These are phyloP conservation scores for Diospyros lotus DNA, from an alignment of 148 eudicot genomes.

Conservation along the genomic window DNA sequence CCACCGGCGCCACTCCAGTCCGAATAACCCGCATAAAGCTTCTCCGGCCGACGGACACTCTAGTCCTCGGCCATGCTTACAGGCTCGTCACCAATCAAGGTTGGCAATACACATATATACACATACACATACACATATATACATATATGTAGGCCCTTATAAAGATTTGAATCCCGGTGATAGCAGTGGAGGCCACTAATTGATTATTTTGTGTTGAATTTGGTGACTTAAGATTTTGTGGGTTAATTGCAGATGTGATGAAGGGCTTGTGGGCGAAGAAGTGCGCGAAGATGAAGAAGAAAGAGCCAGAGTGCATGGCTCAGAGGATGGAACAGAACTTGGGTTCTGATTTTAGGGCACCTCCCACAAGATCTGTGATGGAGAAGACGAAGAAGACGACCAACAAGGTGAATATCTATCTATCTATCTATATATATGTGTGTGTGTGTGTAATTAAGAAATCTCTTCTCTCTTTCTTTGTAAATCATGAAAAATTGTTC, in stretches of 20 bases:
- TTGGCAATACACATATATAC: constrained; percentile 9
- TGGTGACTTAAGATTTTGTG: background rate
- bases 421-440: too few species aligned
- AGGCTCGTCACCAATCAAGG: constrained; percentile 88
- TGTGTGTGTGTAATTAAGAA: background rate
- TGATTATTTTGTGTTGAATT: background rate
- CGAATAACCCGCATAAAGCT: constrained; percentile 78
- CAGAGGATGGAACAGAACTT: constrained; percentile 11
- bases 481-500: background rate
- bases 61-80: constrained; percentile 81
- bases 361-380: constrained; percentile 36
- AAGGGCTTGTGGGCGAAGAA: constrained; percentile 87
- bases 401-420: constrained; percentile 40
- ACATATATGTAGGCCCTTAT: background rate
- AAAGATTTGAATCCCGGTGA: too few species aligned
- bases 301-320: constrained; percentile 43
- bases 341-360: constrained; percentile 38
- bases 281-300: constrained; percentile 66
- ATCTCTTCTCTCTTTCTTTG: too few species aligned
- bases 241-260: constrained; percentile 65
- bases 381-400: constrained; percentile 50
- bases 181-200: too few species aligned
- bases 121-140: background rate
- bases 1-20: constrained; percentile 29
- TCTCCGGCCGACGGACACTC: constrained; percentile 71